Evolutionary conservation across 2,329 filamentous ascomycete genomes (phyloP).

Genomic region (Claviceps monticola): DNA sequence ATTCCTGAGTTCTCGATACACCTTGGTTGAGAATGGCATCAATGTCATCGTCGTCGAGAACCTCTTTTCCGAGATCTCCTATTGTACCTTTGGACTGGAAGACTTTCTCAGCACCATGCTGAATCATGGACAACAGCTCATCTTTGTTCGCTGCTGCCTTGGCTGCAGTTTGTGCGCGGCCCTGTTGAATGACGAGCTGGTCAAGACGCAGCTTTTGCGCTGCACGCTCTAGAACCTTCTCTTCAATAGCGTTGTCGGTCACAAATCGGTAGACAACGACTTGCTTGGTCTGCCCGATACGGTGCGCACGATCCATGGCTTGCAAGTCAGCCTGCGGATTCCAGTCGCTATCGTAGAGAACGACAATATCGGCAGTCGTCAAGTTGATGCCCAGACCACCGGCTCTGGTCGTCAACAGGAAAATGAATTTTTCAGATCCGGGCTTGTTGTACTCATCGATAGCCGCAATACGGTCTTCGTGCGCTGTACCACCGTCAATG

Average conservation of each 20-base stretch:
- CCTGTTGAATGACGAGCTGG: conserved; percentile 95
- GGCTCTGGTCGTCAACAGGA: conserved; percentile 86
- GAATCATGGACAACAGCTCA: conserved; percentile 93
- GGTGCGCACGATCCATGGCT: conserved; percentile 96
- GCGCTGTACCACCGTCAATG: conserved; percentile 91
- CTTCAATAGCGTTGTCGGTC: conserved; percentile 95
- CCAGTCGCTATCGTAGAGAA: conserved; percentile 97
- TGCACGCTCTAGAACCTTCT: conserved; percentile 92
- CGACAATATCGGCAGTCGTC: conserved; percentile 86
- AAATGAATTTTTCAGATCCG: conserved; percentile 90
- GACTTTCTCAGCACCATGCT: conserved; percentile 92
- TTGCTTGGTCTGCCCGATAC: conserved; percentile 97
- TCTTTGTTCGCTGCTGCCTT: conserved; percentile 94
- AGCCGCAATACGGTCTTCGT: conserved; percentile 92
- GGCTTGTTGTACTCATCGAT: conserved; percentile 98
- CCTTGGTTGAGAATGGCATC: conserved; percentile 77
- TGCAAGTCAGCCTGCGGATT: conserved; percentile 97
- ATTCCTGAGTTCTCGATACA: conserved; percentile 74
- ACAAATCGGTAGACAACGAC: conserved; percentile 94
- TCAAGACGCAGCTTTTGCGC: conserved; percentile 94
- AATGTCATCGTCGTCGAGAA: conserved; percentile 77
- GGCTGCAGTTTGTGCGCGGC: conserved; percentile 75
- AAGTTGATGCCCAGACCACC: conserved; percentile 95
- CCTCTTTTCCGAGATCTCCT: conserved; percentile 44
- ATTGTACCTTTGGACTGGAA: conserved; percentile 62